phyloP scores from a whole-genome alignment of 768 basidiomycete species.

The Lyophyllum shimeji region DNA sequence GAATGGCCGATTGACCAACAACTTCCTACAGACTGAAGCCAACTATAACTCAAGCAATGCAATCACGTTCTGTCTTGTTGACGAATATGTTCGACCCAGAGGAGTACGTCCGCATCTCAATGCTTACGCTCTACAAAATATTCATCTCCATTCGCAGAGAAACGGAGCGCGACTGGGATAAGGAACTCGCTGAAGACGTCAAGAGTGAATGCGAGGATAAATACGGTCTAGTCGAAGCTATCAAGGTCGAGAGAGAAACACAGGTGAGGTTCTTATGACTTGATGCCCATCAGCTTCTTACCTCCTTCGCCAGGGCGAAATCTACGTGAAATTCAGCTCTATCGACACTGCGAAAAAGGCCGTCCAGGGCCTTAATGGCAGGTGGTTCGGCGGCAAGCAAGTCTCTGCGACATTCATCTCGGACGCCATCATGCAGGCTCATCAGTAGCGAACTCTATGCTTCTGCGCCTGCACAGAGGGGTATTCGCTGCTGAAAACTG shows the following conservation, averaged over 20 bases:
- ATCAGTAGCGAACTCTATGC: constrained; percentile 49
- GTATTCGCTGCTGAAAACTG: constrained; percentile 29
- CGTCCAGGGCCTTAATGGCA: constrained; percentile 87
- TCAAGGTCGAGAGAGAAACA: constrained; percentile 93
- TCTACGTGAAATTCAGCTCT: constrained; percentile 88
- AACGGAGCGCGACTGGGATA: constrained; percentile 95
- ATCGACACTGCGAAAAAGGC: constrained; percentile 82
- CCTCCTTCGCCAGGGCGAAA: constrained; percentile 74
- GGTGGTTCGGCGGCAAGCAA: constrained; percentile 95
- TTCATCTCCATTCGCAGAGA: constrained; percentile 52
- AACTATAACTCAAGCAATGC: constrained; percentile 81
- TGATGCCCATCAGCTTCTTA: not conserved
- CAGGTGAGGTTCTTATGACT: constrained; percentile 55
- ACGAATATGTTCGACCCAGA: constrained; percentile 99
- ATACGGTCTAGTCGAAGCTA: constrained; percentile 83
- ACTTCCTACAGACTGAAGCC: constrained; percentile 57
- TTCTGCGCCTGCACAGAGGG: constrained; percentile 10
- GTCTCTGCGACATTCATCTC: constrained; percentile 87
- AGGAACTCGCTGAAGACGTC: constrained; percentile 93
- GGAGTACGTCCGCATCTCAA: constrained; percentile 58
- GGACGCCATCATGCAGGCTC: constrained; percentile 92
- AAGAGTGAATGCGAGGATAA: constrained; percentile 91
- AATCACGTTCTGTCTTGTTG: constrained; percentile 85
- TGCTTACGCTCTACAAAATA: not conserved
- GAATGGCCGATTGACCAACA: constrained; percentile 10